Evolutionary conservation across 805 yeast genomes (phyloP), one percentile per base, ranked within the genome.

Genomic region (Candida piceae): DNA sequence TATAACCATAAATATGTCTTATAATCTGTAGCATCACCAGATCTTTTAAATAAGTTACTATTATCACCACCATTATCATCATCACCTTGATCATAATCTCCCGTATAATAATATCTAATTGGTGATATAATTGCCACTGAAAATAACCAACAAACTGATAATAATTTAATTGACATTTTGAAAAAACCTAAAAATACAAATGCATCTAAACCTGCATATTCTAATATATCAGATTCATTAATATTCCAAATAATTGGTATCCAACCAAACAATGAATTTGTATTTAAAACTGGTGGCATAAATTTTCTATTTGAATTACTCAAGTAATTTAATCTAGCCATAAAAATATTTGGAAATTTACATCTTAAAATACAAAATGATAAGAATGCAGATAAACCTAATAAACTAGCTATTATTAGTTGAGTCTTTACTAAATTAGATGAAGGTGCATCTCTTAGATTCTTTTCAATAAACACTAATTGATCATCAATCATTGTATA

Each of bases 121-220:
- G 98, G 97, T 1, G 95, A 82, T 16, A 90, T 83, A 3, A 90
- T 70, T 5, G 77, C 63, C 8, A 84, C 64, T 1, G 95, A 88
- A 50, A 85, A 76, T 2, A 84, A 40, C 32, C 85, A 72, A 52
- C 88, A 80, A 1, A 74, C 62, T 3, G 75, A 60, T 17, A 90
- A 60, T 7, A 85, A 64, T 55, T 77, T 76, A 33, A 89, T 84
- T 42, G 93, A 75, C 84, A 88, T 85, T 42, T 84, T 81, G 72
- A 93, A 93, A 57, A 90, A 89, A 4, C 88, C 88, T 22, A 90
- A 62, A 53, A 85, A 90, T 32, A 93, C 97, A 62, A 75, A 88
- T 1, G 97, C 97, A 63, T 90, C 98, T 30, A 90, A 62, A 0
- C 98, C 98, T 3, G 97, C 96, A 52, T 80, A 82, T 42, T 87